Evolutionary conservation across 2,329 filamentous ascomycete species (phyloP).

Genomic region (Ascochyta fabae): DNA sequence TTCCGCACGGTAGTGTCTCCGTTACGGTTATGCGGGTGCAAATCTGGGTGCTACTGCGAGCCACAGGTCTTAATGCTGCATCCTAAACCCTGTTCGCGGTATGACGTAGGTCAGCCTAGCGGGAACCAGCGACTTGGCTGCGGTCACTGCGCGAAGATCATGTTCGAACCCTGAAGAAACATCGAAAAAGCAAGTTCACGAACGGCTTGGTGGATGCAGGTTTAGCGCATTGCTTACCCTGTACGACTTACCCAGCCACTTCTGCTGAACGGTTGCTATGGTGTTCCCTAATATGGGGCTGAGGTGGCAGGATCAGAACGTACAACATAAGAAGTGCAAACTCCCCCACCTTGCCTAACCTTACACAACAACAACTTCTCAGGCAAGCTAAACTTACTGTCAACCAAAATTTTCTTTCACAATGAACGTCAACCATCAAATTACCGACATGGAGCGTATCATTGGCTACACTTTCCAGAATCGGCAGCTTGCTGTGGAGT

Average conservation of each 20-base stretch:
- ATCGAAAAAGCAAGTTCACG: neutral
- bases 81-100: conserved; percentile 2
- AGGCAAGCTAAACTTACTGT: no score
- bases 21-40: conserved; percentile 15
- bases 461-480: conserved; percentile 12
- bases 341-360: no score
- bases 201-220: neutral
- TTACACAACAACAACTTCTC: no score
- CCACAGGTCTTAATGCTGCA: neutral
- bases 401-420: no score
- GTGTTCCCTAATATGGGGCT: no score
- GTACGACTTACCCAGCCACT: no score
- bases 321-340: no score
- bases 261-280: no score
- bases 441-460: conserved; percentile 2
- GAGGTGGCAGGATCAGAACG: no score
- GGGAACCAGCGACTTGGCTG: conserved; percentile 14
- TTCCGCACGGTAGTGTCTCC: conserved; percentile 20
- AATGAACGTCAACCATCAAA: no score
- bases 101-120: conserved; percentile 13
- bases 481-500: conserved; percentile 3
- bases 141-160: conserved; percentile 15
- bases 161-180: neutral
- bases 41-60: conserved; percentile 5
- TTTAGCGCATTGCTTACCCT: no score